A percentile compares a stretch with the other conserved stretches of the same genome.
These are phyloP conservation scores for Sanghuangporus baumii DNA, from an alignment of 1,284 basidiomycete genomes.

Conservation along the genomic window DNA sequence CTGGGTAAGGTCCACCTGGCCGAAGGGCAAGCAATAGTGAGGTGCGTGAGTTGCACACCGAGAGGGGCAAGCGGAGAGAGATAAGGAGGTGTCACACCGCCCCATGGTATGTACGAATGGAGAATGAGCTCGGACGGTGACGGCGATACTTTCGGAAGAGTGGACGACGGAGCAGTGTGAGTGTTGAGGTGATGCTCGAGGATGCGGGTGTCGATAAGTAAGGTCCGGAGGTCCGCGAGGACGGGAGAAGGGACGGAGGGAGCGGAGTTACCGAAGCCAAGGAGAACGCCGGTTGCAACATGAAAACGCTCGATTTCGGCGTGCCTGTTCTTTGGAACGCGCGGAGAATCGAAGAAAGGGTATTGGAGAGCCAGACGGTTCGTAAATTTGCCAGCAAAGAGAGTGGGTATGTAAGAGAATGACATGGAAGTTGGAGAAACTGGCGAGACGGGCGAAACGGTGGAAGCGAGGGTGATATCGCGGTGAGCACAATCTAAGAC, in stretches of 20 bases:
- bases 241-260: constrained; percentile 2
- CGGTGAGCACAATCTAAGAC: not conserved
- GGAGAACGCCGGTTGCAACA: constrained; percentile 6
- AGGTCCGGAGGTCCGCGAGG: constrained; percentile 7
- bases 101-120: constrained; percentile 1
- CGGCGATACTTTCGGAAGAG: not conserved
- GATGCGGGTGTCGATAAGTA: constrained; percentile 6
- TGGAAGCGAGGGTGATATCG: constrained; percentile 1
- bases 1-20: constrained; percentile 33
- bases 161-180: not conserved
- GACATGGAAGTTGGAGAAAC: not conserved
- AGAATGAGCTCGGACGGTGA: constrained; percentile 12
- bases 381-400: constrained; percentile 5
- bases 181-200: not conserved
- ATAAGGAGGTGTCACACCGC: not conserved
- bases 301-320: not conserved
- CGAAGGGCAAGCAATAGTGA: constrained; percentile 36
- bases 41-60: constrained; percentile 27
- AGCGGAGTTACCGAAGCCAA: constrained; percentile 6
- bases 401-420: not conserved
- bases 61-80: constrained; percentile 1
- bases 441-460: not conserved
- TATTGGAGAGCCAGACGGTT: constrained; percentile 5
- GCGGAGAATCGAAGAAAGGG: not conserved
- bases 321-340: not conserved